Evolutionary conservation across 306 rosid genomes (phyloP), one percentile per base, ranked within the genome.

Genomic region (Luffa aegyptiaca): DNA sequence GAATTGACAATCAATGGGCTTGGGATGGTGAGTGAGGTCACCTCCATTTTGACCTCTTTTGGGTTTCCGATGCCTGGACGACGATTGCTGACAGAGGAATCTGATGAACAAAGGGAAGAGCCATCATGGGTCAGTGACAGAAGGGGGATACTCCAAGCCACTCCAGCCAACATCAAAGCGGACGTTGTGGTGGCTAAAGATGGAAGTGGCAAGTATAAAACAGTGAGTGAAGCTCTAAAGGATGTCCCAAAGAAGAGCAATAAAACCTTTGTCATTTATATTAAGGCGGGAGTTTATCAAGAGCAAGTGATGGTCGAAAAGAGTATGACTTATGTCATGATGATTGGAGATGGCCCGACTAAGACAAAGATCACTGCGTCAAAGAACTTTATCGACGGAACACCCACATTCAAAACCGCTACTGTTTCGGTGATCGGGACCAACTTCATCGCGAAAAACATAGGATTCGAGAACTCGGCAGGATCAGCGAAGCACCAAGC

Each of bases 331-430:
- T 42, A 76, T 41, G 86, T 94, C 59, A 82, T 87, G 37, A 56
- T 94, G 64, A 57, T 89, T 17, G 98, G 97, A 9, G 98, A 94
- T 59, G 98, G 98, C 39, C 90, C 98, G 7, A 82, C 86, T 7
- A 88, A 85, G 72, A 89, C 97, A 49, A 87, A 1, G 53, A 79
- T 94, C 89, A 86, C 88, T 3, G 89, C 84, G 1, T 82, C 26
- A 49, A 57, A 37, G 59, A 91, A 86, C 84, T 87, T 17, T 18
- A 31, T 12, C 0, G 96, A 91, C 17, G 97, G 97, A 21, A 3
- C 39, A 35, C 75, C 79, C 14, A 88, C 96, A 5, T 88, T 78
- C 84, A 70, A 79, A 12, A 81, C 94, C 0, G 91, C 98, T 20
- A 89, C 98, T 0, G 75, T 93, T 7, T 79, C 83, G 14, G 90